These are phyloP conservation scores for Trichoderma erinaceum DNA, from an alignment of 495 filamentous ascomycete species.

Conservation along the genomic window DNA sequence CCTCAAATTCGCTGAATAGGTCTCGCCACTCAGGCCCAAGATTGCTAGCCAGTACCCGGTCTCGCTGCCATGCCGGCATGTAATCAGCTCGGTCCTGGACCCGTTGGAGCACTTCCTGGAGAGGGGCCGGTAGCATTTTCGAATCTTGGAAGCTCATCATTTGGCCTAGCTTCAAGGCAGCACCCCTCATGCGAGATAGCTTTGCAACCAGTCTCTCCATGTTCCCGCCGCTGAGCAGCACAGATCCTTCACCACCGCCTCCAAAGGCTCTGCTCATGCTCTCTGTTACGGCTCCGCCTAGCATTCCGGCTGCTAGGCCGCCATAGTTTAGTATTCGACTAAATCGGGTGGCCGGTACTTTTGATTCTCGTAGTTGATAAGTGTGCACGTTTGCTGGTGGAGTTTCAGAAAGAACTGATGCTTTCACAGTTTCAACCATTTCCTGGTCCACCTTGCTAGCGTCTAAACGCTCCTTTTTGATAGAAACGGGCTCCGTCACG, in stretches of 20 bases:
- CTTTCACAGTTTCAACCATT: conserved; percentile 7
- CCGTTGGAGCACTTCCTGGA: conserved; percentile 81
- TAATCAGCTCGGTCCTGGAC: conserved; percentile 97
- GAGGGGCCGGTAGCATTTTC: conserved; percentile 84
- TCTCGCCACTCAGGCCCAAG: conserved; percentile 82
- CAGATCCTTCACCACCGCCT: conserved; percentile 55
- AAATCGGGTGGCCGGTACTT: conserved; percentile 81
- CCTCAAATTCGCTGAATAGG: conserved; percentile 76
- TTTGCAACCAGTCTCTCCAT: conserved; percentile 89
- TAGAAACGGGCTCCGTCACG: neutral
- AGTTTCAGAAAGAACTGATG: neutral
- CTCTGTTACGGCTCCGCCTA: conserved; percentile 86
- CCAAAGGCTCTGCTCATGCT: conserved; percentile 63
- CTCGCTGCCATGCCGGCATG: conserved; percentile 89
- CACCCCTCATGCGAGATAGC: conserved; percentile 91
- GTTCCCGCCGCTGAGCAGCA: conserved; percentile 84
- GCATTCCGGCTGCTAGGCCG: conserved; percentile 88
- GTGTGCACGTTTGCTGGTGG: conserved; percentile 9
- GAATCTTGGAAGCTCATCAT: conserved; percentile 97
- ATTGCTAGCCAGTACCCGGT: conserved; percentile 71
- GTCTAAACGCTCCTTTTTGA: neutral
- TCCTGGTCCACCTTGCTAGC: conserved; percentile 4
- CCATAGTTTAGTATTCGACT: conserved; percentile 91
- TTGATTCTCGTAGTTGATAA: conserved; percentile 81
- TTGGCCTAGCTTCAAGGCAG: conserved; percentile 95